Base-by-base conservation (phyloP, 352 stramenopile species). In the Phytophthora lateralis region DNA sequence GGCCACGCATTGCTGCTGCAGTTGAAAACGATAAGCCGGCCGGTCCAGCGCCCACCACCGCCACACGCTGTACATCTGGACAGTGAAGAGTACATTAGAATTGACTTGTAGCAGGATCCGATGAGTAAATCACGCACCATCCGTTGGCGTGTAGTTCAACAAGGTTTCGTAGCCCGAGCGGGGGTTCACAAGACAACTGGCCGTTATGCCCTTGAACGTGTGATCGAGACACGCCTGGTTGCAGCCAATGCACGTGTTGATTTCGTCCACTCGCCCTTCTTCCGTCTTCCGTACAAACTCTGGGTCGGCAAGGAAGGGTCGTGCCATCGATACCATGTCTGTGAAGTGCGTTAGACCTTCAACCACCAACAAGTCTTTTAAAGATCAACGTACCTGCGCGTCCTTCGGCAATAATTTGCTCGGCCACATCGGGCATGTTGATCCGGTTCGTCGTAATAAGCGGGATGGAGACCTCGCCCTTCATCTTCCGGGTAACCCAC, bases 241-340 rank as follows among this genome's bases (percentile, higher is more conserved):
- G 67, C 90, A 97, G n/a, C 81, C 97, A 66, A 99, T 99, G 75
- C 97, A 99, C 18, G 96, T 99, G 72, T 99, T 99, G 66, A 99
- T 99, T 55, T 98, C 92, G 35, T 98, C 82, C 20, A 89, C 85
- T 59, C 84, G 68, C 20, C 85, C 83, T 57, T 98, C 79, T 63
- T 87, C 76, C 15, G 93, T 90, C 78, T 99, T 99, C 6, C 79
- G 67, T 1, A 99, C 79, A 62, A 99, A 95, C 35, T 98, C 80
- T 0, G 96, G 91, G 75, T 99, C 97, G 3, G 96, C 96, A 21
- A 99, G 73, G 55, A 99, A 98, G 34, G 95, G 96, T 50, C 97
- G 75, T 14, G 84, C 84, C 84, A 93, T 93, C 10, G 82, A 93
- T n/a, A 93, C 80, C 78, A 93, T 89, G 32, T 92, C 83, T 80